Percentiles rank a stretch among this genome's conserved stretches.
Evolutionary conservation across 805 yeast species (phyloP).

Genomic region (Cyberlindnera nakhonratchasimensis): DNA sequence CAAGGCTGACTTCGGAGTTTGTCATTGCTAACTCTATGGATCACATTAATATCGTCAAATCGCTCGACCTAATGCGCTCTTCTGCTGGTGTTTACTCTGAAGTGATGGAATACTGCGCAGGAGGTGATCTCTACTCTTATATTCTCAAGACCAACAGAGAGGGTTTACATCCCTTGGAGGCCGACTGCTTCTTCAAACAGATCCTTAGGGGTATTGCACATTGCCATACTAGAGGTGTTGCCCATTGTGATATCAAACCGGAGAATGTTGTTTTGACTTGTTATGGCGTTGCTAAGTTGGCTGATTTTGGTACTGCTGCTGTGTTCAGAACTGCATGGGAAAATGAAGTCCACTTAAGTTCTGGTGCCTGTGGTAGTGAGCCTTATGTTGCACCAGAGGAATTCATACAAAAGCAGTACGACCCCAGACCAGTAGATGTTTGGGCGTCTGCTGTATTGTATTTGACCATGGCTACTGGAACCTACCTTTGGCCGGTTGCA

Average conservation of each 20-base stretch:
- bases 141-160: constrained; percentile 49
- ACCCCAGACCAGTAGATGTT: constrained; percentile 76
- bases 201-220: constrained; percentile 75
- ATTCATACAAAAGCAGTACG: constrained; percentile 54
- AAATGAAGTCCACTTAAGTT: constrained; percentile 57
- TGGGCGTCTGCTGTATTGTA: constrained; percentile 87
- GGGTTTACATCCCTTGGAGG: constrained; percentile 58
- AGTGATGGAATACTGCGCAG: constrained; percentile 94
- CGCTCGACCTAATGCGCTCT: constrained; percentile 77
- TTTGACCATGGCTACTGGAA: constrained; percentile 79
- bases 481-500: constrained; percentile 87
- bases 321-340: constrained; percentile 93
- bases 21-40: constrained; percentile 77
- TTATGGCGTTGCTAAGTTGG: constrained; percentile 62
- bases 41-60: constrained; percentile 72
- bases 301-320: constrained; percentile 90
- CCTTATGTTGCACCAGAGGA: constrained; percentile 95
- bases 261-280: constrained; percentile 75
- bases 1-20: constrained; percentile 87
- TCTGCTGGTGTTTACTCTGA: constrained; percentile 71
- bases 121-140: constrained; percentile 71
- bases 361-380: constrained; percentile 83
- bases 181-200: constrained; percentile 90
- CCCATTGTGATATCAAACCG: constrained; percentile 90
- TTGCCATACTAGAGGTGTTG: constrained; percentile 89